Evolutionary conservation across 306 rosid species (phyloP).

Genomic region (Delonix regia): DNA sequence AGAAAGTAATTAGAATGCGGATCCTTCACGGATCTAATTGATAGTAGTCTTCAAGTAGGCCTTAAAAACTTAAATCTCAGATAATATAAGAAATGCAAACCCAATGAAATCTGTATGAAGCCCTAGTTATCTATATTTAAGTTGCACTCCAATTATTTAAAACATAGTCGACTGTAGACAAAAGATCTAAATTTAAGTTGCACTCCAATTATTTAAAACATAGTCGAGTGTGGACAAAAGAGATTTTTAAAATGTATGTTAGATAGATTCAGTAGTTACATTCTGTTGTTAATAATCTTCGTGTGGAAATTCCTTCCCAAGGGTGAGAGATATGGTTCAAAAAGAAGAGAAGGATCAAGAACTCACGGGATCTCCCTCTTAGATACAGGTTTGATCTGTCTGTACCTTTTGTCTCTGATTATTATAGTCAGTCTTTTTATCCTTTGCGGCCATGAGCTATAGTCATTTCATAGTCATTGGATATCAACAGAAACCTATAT

Average conservation of each 20-base stretch:
- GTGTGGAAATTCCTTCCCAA: slow-evolving; percentile 36
- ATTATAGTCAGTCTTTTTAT: no score
- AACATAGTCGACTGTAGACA: background rate
- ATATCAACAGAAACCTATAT: slow-evolving; percentile 1
- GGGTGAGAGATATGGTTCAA: slow-evolving; percentile 53
- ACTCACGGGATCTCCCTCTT: slow-evolving; percentile 33
- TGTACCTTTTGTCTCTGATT: slow-evolving; percentile 9
- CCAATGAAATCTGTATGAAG: background rate
- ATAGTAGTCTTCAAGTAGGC: background rate
- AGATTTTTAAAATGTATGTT: background rate
- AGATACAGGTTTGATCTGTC: slow-evolving; percentile 51
- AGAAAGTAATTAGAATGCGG: no score
- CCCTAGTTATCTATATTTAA: background rate
- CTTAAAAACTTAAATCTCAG: background rate
- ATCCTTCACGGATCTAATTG: background rate
- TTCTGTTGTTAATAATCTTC: slow-evolving; percentile 18
- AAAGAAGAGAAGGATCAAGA: slow-evolving; percentile 44
- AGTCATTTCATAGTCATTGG: slow-evolving; percentile 21
- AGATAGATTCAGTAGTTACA: slow-evolving; percentile 15
- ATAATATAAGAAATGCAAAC: background rate
- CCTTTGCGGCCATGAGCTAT: no score
- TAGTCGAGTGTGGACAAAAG: background rate
- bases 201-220: background rate
- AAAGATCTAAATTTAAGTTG: background rate
- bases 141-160: background rate